Evolutionary conservation across 768 basidiomycete species (phyloP), one percentile per base, ranked within the genome.

Genomic region (Amanita rimosa): DNA sequence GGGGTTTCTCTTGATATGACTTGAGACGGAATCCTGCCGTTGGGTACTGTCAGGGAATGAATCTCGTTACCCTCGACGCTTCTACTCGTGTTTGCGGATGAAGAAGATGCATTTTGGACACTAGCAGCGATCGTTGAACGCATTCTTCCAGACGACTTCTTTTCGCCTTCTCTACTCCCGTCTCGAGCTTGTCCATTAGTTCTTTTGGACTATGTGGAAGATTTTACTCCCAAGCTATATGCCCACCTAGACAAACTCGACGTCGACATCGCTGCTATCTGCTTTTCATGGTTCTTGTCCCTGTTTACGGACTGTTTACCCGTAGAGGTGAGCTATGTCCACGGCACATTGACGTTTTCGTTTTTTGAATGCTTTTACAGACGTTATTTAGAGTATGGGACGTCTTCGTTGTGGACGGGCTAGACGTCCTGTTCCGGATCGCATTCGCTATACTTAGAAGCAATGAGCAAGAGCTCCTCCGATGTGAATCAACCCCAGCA

Each of bases 261-360:
- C 4, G 82, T 97, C 10, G 94, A 99, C 60, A 74, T 99, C 2
- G 82, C 83, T 2, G 93, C 94, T 0, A 91, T 97, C 52, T 96
- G 92, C 52, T 99, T 99, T 70, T 95, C 93, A 10, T 99, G 96
- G 96, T 96, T 97, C 66, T 68, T 99, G 21, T 93, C 91, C 3
- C 70, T 99, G 17, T 98, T 98, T 59, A 96, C 94, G 0, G 93
- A 96, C 56, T 95, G 94, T 60, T 68, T 97, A 6, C 95, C 95
- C 9, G 88, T 97, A 22, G 93, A 95, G 78, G 92, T 92, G 50
- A 27, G 73, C 61, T 21, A 21, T 5, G 16, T 41, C 19, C 14
- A 37, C 31, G n/a, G 8, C 16, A 24, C 8, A n/a, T 17, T 22
- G 41, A 17, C 8, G 16, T 42, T 53, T n/a, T 5, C 26, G 44